A percentile compares a stretch with the other conserved stretches of the same genome.
Evolutionary conservation across 306 rosid genomes (phyloP).

Genomic region (Acacia crassicarpa): DNA sequence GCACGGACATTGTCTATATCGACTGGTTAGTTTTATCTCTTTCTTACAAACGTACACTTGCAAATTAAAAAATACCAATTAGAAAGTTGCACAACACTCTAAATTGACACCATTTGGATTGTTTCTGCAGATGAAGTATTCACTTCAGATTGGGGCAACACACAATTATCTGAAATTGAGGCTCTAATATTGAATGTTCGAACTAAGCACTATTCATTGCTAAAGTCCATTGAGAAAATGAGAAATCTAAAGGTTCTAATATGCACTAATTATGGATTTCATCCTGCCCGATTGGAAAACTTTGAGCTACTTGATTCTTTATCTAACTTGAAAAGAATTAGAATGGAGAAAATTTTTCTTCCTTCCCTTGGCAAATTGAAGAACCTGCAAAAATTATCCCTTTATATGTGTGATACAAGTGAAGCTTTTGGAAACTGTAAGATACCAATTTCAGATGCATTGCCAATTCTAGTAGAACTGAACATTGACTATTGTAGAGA

Average conservation of each 20-base stretch:
- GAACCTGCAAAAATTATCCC: slow-evolving; percentile 51
- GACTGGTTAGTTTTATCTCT: slow-evolving; percentile 49
- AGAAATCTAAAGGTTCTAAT: slow-evolving; percentile 47
- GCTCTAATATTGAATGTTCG: slow-evolving; percentile 56
- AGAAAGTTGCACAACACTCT: neutral
- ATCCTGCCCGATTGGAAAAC: slow-evolving; percentile 37
- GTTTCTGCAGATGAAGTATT: slow-evolving; percentile 53
- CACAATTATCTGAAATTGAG: slow-evolving; percentile 38
- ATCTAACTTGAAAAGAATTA: slow-evolving; percentile 47
- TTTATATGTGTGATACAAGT: slow-evolving; percentile 52
- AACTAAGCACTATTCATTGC: slow-evolving; percentile 40
- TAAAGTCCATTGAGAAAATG: slow-evolving; percentile 41
- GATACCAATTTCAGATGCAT: slow-evolving; percentile 34
- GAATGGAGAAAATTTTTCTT: slow-evolving; percentile 55
- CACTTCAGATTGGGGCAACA: slow-evolving; percentile 34
- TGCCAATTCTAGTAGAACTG: slow-evolving; percentile 53
- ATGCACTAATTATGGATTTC: slow-evolving; percentile 43
- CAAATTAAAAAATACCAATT: neutral
- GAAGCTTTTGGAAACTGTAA: slow-evolving; percentile 40
- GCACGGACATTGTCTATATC: slow-evolving; percentile 59
- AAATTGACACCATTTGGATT: slow-evolving; percentile 10
- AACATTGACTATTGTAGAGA: slow-evolving; percentile 58
- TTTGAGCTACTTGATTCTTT: slow-evolving; percentile 35
- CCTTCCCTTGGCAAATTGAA: slow-evolving; percentile 41
- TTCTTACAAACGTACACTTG: neutral